phyloP scores from a whole-genome alignment of 768 basidiomycete genomes.

The Hirschioporus abietinus region DNA sequence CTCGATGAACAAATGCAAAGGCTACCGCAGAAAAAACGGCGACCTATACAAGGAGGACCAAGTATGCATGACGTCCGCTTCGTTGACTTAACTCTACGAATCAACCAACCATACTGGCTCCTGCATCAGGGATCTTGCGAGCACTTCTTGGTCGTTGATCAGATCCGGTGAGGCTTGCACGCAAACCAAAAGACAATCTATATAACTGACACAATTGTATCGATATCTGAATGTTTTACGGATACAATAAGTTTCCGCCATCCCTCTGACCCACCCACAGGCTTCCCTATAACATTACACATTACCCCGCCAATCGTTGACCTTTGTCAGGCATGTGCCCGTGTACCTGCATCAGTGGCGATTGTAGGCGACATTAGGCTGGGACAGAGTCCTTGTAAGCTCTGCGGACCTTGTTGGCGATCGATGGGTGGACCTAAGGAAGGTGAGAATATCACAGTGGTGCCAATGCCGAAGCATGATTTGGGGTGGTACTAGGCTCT shows the following conservation, averaged over 20 bases:
- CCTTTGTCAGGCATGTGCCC: slow-evolving; percentile 63
- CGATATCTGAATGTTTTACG: slow-evolving; percentile 7
- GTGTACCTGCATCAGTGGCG: slow-evolving; percentile 63
- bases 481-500: slow-evolving; percentile 26
- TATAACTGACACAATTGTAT: slow-evolving; percentile 5
- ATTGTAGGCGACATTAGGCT: slow-evolving; percentile 67
- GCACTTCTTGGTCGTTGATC: slow-evolving; percentile 68
- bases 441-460: slow-evolving; percentile 38
- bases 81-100: slow-evolving; percentile 48
- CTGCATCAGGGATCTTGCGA: slow-evolving; percentile 80
- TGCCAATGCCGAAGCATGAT: slow-evolving; percentile 45
- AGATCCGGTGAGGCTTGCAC: slow-evolving; percentile 50
- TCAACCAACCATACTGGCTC: slow-evolving; percentile 79
- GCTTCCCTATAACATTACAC: slow-evolving; percentile 67
- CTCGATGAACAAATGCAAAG: slow-evolving; percentile 35
- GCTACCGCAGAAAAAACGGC: slow-evolving; percentile 26
- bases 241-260: slow-evolving; percentile 46
- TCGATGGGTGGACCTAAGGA: slow-evolving; percentile 54
- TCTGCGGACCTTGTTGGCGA: slow-evolving; percentile 73
- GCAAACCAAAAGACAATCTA: background rate
- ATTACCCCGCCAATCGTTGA: slow-evolving; percentile 57
- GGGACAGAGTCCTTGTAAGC: slow-evolving; percentile 70
- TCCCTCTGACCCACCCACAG: slow-evolving; percentile 45
- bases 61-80: slow-evolving; percentile 46
- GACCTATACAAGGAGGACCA: slow-evolving; percentile 30